Evolutionary conservation across 2,329 filamentous ascomycete genomes (phyloP), one percentile per base, ranked within the genome.

Genomic region (Hypoxylon sp.): DNA sequence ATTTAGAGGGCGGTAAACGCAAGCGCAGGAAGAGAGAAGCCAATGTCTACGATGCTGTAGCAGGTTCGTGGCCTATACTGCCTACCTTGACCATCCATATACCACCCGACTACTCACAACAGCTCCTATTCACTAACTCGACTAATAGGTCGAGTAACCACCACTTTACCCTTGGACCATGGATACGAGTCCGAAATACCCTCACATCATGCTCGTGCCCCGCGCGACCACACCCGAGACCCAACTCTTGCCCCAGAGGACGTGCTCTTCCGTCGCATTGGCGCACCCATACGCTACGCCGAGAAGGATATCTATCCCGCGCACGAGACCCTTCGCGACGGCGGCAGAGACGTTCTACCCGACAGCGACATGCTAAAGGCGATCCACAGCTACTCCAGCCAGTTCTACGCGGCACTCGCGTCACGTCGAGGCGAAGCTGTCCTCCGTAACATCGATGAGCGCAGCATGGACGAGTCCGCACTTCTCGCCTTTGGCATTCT

Each of bases 381-480:
- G 0, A 67, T 91, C 3, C 88, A 92, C 70, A 73, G 73, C 19
- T 91, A 92, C 63, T 68, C 83, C 1, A 84, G 87, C 43, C 79
- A 81, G 47, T 89, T 84, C 67, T 91, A 90, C 70, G 75, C 75
- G 27, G 71, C 71, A 6, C 67, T 75, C 45, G 63, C 67, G 17
- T 51, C 51, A 52, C 57, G 41, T 42, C 51, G 42, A 34, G 37
- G 27, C 17, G 37, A 54, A 26, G 17, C 17, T 25, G 35, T 12
- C 21, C 43, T n/a, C 37, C 35, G 44, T 25, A 55, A 49, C 42
- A 62, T 79, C 26, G 76, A 82, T 52, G 78, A 82, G 65, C 69
- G 78, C 57, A 89, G 83, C 68, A 83, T 93, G 81, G 88, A 93
- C 65, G 89, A 90, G 73, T 90, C 88, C 9, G 89, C 89, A 3